Evolutionary conservation across 2,329 filamentous ascomycete genomes (phyloP).

Genomic region (Fusarium brevicatenulatum): DNA sequence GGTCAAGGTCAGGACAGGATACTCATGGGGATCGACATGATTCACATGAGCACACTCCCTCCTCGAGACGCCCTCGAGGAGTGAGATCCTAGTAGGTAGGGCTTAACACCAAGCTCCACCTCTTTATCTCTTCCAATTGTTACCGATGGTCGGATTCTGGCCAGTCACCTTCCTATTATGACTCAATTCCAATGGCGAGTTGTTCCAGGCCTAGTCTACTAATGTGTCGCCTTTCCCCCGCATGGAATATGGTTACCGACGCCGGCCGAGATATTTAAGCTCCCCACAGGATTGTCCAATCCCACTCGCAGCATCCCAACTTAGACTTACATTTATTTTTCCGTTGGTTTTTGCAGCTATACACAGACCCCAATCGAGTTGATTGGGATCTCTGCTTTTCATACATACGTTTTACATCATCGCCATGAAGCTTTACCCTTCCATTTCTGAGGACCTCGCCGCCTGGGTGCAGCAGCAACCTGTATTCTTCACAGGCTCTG

Average conservation of each 20-base stretch:
- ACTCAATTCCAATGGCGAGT: slow-evolving; percentile 31
- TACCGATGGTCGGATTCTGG: slow-evolving; percentile 32
- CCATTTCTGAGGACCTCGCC: slow-evolving; percentile 64
- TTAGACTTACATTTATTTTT: slow-evolving; percentile 17
- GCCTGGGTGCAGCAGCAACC: slow-evolving; percentile 74
- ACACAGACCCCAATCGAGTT: slow-evolving; percentile 19
- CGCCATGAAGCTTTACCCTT: slow-evolving; percentile 69
- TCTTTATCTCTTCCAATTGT: slow-evolving; percentile 23
- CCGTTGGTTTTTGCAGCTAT: slow-evolving; percentile 25
- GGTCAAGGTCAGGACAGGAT: slow-evolving; percentile 19
- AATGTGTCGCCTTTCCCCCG: slow-evolving; percentile 32
- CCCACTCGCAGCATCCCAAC: slow-evolving; percentile 31
- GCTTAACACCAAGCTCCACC: slow-evolving; percentile 32
- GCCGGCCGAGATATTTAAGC: slow-evolving; percentile 23
- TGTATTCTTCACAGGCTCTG: slow-evolving; percentile 80
- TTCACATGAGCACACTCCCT: slow-evolving; percentile 12
- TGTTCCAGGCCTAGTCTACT: slow-evolving; percentile 25
- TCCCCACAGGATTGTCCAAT: slow-evolving; percentile 16
- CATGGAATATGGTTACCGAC: slow-evolving; percentile 22
- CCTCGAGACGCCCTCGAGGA: slow-evolving; percentile 13
- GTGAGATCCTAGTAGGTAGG: slow-evolving; percentile 33
- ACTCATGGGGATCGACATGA: slow-evolving; percentile 1
- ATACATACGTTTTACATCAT: slow-evolving; percentile 32
- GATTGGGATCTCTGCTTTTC: slow-evolving; percentile 32
- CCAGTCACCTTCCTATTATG: slow-evolving; percentile 25